These are phyloP conservation scores for Adansonia grandidieri DNA, from an alignment of 441 rosid species.

Conservation along the genomic window DNA sequence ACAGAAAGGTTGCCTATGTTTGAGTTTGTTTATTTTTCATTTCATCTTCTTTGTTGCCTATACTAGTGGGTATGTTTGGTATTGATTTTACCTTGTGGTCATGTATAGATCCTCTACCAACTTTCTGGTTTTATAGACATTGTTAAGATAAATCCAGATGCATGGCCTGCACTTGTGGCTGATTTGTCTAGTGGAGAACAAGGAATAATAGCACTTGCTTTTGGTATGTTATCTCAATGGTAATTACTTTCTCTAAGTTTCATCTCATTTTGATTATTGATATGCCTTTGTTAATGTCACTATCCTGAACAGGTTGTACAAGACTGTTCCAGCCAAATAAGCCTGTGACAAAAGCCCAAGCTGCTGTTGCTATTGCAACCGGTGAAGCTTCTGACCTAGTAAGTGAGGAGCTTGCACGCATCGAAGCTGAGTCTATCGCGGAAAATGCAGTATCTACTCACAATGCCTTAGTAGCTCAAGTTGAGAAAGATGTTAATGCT, in stretches of 20 bases:
- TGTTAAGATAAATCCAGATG: conserved; percentile 79
- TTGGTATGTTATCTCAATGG: conserved; percentile 60
- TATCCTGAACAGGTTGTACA: conserved; percentile 61
- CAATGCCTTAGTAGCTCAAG: conserved; percentile 79
- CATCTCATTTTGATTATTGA: conserved; percentile 30
- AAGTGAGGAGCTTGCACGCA: conserved; percentile 86
- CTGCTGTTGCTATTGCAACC: conserved; percentile 81
- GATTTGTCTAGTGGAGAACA: conserved; percentile 86
- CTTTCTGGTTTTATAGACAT: conserved; percentile 88
- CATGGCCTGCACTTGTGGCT: conserved; percentile 93
- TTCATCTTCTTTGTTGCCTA: conserved; percentile 4
- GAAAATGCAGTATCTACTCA: conserved; percentile 85
- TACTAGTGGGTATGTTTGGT: conserved; percentile 17
- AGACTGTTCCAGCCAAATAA: conserved; percentile 90
- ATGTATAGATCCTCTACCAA: conserved; percentile 58
- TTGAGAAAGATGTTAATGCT: conserved; percentile 78
- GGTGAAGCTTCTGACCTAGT: conserved; percentile 84
- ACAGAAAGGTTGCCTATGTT: conserved; percentile 61
- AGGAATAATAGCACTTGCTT: conserved; percentile 85
- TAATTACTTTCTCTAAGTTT: conserved; percentile 16
- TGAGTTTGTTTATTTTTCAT: conserved; percentile 20
- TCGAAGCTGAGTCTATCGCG: conserved; percentile 93
- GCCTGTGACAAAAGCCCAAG: conserved; percentile 96
- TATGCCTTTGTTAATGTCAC: background rate
- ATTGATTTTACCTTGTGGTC: conserved; percentile 22